Evolutionary conservation across 2,329 filamentous ascomycete genomes (phyloP), one percentile per base, ranked within the genome.

Genomic region (Aspergillus ustus): DNA sequence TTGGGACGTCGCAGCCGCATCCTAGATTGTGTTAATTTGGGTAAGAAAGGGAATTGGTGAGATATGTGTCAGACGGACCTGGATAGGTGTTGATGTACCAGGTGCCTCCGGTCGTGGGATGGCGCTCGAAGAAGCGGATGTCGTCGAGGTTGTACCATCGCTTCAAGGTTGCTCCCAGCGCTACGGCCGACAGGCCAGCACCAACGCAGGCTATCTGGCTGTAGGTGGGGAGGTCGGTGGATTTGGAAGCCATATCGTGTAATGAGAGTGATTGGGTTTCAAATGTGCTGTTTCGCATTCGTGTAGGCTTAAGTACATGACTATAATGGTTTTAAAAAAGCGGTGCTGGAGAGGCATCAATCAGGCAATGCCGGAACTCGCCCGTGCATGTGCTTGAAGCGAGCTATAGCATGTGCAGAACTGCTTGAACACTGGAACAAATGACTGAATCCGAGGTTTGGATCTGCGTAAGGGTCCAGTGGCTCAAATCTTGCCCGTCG

Each of bases 51-150:
- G 3, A 4, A 45, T 43, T 2, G 20, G 19, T 8, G 6, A 9
- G 7, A 20, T 2, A 22, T 3, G 37, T 37, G 9, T 28, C 7
- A 4, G 29, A 51, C 52, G 29, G 3, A 70, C 71, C 83, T 37
- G 84, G 87, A 72, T 90, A 89, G 28, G 80, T 76, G 70, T 88
- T 89, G 55, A 82, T 81, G 69, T 81, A 81, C 87, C 87, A 89
- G 2, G 87, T 89, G 11, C 87, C 87, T 20, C 87, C 87, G 20
- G 85, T 76, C 2, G 79, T 79, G 7, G 77, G 69, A 63, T 85
- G 77, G 25, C 83, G 77, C 44, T 89, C 87, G 62, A 89, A 89
- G 69, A 89, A 81, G 11, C 76, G 76, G 63, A 89, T 81, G 62
- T 88, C 84, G 51, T 83, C 81, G 48, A 87, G 83, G 25, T 78